Percentiles rank a stretch among this genome's conserved stretches.
Evolutionary conservation across 1,284 basidiomycete species (phyloP).

Genomic region (Trichosporon inkin): DNA sequence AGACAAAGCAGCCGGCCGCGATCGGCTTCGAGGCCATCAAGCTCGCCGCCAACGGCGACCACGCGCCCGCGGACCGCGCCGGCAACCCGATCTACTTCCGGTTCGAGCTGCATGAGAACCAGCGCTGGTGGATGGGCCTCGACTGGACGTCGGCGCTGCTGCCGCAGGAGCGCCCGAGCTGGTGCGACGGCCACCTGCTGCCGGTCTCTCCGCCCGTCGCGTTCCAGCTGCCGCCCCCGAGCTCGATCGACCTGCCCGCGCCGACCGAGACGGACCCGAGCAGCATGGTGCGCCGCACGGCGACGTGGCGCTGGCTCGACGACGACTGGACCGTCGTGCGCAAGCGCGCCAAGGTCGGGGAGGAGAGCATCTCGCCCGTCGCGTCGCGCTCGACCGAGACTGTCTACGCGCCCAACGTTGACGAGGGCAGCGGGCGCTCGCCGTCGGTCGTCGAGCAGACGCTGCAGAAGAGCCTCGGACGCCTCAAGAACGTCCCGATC

Average conservation of each 20-base stretch:
- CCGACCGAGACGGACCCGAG: constrained; percentile 40
- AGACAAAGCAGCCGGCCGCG: constrained; percentile 40
- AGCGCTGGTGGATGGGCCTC: constrained; percentile 71
- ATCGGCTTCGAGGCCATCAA: constrained; percentile 28
- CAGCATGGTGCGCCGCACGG: constrained; percentile 60
- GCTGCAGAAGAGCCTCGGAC: constrained; percentile 50
- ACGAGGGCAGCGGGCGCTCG: constrained; percentile 21
- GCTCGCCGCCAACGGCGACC: constrained; percentile 25
- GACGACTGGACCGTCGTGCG: constrained; percentile 69
- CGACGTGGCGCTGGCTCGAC: constrained; percentile 81
- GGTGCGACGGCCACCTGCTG: constrained; percentile 58
- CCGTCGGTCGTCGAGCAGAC: constrained; percentile 50
- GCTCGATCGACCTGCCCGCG: constrained; percentile 52
- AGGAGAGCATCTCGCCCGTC: constrained; percentile 19
- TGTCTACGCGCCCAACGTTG: constrained; percentile 11
- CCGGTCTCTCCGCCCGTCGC: constrained; percentile 55
- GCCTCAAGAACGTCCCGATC: constrained; percentile 34
- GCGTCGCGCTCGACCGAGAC: constrained; percentile 12
- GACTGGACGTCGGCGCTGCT: constrained; percentile 90
- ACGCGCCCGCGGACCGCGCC: constrained; percentile 23
- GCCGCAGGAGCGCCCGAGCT: constrained; percentile 82
- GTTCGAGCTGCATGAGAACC: constrained; percentile 87
- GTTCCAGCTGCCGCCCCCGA: constrained; percentile 47
- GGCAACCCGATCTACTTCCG: constrained; percentile 62
- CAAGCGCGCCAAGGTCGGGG: constrained; percentile 2